These are phyloP conservation scores for Scenedesmus sp. DNA, from an alignment of 163 green algal genomes.

Conservation along the genomic window DNA sequence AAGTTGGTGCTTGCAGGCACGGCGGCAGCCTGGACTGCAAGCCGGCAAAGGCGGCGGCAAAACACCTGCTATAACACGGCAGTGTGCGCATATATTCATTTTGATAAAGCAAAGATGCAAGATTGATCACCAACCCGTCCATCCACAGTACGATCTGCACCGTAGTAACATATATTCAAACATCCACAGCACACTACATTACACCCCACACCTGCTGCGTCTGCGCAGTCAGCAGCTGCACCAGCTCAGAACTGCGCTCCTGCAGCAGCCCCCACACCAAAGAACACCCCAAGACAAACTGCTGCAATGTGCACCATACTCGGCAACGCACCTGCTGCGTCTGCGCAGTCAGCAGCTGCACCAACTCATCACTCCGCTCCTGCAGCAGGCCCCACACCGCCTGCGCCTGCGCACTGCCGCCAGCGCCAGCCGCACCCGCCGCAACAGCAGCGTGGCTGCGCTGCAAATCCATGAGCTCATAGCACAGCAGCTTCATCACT, in stretches of 20 bases:
- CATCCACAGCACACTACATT: no score
- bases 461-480: conserved; percentile 81
- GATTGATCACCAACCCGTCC: no score
- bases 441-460: conserved; percentile 30
- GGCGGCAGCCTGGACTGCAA: background rate
- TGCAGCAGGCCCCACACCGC: conserved; percentile 28
- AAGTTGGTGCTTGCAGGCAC: conserved; percentile 91
- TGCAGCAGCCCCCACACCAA: conserved; percentile 3
- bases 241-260: background rate
- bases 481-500: conserved; percentile 91
- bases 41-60: background rate
- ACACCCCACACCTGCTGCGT: conserved; percentile 16
- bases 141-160: no score
- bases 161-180: no score
- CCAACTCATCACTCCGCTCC: conserved; percentile 15
- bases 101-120: no score
- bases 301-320: background rate
- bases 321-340: conserved; percentile 38
- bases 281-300: background rate
- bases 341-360: conserved; percentile 35
- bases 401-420: background rate
- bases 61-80: background rate
- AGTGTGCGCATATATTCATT: no score
- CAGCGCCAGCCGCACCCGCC: background rate
- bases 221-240: conserved; percentile 12